Evolutionary conservation across 192 early-diverging fungal genomes (phyloP).

Genomic region (Rhizophagus clarus): DNA sequence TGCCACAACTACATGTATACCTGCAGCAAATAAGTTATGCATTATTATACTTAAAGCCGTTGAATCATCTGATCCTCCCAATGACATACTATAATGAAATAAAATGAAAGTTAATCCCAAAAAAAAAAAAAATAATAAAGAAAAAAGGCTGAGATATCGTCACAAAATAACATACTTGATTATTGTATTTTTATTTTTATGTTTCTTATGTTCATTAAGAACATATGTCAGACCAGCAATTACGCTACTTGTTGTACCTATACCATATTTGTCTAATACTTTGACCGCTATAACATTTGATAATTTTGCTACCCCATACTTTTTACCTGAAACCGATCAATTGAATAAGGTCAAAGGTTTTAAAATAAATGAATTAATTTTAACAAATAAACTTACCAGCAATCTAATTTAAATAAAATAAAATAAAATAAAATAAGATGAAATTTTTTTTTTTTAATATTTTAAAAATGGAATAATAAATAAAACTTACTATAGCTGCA

Average conservation of each 20-base stretch:
- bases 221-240: slow-evolving; percentile 55
- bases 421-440: too few relatives aligned
- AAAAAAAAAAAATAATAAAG: not conserved
- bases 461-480: too few relatives aligned
- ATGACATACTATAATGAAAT: slow-evolving; percentile 75
- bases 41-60: slow-evolving; percentile 65
- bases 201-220: not conserved
- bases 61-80: slow-evolving; percentile 79
- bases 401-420: not conserved
- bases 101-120: slow-evolving; percentile 48
- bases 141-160: too few relatives aligned
- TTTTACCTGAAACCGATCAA: slow-evolving; percentile 39
- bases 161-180: not conserved
- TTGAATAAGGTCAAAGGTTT: too few relatives aligned
- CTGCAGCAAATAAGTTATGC: slow-evolving; percentile 50
- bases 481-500: not conserved
- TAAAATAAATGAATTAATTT: not conserved
- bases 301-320: slow-evolving; percentile 77
- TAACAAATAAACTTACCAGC: not conserved
- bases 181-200: not conserved
- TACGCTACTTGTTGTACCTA: slow-evolving; percentile 51
- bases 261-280: slow-evolving; percentile 60
- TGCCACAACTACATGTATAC: slow-evolving; percentile 81
- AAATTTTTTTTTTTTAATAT: too few relatives aligned
- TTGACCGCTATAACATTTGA: slow-evolving; percentile 68